phyloP scores from a whole-genome alignment of 2,329 filamentous ascomycete genomes.

The Podosphaera xanthii region DNA sequence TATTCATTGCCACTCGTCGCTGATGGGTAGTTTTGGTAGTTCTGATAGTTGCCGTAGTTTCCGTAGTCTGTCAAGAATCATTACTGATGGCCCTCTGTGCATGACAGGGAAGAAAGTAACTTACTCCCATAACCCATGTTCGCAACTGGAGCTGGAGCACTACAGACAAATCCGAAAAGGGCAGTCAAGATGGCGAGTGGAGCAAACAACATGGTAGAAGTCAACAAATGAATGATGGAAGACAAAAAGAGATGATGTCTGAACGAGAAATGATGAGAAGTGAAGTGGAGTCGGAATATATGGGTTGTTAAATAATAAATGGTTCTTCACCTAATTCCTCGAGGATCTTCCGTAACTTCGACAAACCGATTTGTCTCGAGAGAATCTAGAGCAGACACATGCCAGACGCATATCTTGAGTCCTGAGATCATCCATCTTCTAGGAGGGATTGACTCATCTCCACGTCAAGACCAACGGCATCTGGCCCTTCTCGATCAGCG shows the following conservation, averaged over 20 bases:
- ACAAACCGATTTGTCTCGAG: not conserved
- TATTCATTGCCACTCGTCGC: not conserved
- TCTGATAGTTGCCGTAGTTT: not conserved
- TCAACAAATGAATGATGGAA: not conserved
- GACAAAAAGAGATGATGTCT: not conserved
- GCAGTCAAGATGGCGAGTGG: not conserved
- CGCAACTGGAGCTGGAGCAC: not conserved
- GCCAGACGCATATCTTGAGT: not conserved
- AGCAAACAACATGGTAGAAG: not conserved
- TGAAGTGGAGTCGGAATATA: not conserved
- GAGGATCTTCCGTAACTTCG: not conserved
- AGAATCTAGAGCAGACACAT: not conserved
- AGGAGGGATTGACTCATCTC: not conserved
- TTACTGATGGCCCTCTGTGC: not conserved
- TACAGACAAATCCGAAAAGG: not conserved
- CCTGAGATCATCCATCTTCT: not conserved
- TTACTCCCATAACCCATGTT: not conserved
- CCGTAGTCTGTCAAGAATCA: not conserved
- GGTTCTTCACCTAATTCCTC: not conserved
- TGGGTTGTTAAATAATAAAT: not conserved
- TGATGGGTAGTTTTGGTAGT: not conserved
- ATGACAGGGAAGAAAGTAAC: not conserved
- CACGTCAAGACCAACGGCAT: not conserved
- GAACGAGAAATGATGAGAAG: not conserved
- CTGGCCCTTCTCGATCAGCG: not conserved